These are phyloP conservation scores for Primulina huaijiensis DNA, from an alignment of 257 asterid species.

Conservation along the genomic window DNA sequence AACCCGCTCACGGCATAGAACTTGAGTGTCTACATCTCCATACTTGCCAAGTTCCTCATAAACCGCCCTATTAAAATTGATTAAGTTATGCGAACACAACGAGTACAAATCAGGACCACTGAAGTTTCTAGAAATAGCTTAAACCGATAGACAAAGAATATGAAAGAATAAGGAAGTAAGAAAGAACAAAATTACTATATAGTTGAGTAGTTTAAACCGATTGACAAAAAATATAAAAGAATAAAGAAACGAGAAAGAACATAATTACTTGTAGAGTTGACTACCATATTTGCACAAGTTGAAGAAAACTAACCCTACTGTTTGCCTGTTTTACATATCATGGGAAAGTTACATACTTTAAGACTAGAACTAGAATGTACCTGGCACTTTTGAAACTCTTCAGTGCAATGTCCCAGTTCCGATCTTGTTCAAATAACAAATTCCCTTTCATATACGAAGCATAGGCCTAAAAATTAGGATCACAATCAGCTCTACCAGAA, in stretches of 20 bases:
- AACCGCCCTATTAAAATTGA: slow-evolving; percentile 65
- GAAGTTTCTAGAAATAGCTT: slow-evolving; percentile 6
- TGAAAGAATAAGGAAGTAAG: slow-evolving; percentile 9
- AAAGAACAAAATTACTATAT: slow-evolving; percentile 6
- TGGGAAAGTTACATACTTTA: background rate
- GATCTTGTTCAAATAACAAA: slow-evolving; percentile 88
- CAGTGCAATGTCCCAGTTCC: slow-evolving; percentile 86
- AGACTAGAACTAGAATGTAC: slow-evolving; percentile 36
- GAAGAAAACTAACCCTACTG: slow-evolving; percentile 3
- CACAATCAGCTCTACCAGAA: slow-evolving; percentile 20
- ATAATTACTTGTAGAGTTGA: slow-evolving; percentile 18
- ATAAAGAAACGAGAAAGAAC: slow-evolving; percentile 6
- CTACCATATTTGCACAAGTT: slow-evolving; percentile 14
- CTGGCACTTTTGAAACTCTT: slow-evolving; percentile 92
- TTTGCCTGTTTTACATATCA: background rate
- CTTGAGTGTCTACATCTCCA: slow-evolving; percentile 90
- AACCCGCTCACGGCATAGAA: slow-evolving; percentile 89
- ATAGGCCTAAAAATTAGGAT: slow-evolving; percentile 61
- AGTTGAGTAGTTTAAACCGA: slow-evolving; percentile 16
- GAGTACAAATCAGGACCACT: slow-evolving; percentile 10
- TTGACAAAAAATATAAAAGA: background rate
- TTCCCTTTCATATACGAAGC: slow-evolving; percentile 94
- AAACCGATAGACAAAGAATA: background rate
- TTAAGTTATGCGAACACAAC: slow-evolving; percentile 23
- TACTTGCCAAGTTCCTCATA: slow-evolving; percentile 98